Evolutionary conservation across 345 rosid species (phyloP).

Genomic region (Citropsis articulata): DNA sequence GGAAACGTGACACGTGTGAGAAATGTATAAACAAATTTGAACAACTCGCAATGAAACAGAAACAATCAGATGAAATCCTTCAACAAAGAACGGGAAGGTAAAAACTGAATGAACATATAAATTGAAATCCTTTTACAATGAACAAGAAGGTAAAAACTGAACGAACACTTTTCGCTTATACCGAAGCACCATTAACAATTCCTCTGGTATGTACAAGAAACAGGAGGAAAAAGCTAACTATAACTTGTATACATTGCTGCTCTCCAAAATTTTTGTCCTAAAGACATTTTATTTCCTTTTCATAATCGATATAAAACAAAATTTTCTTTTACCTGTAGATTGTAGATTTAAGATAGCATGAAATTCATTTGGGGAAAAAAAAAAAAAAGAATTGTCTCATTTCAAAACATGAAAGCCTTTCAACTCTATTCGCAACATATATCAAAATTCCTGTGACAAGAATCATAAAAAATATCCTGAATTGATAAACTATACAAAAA

Average conservation of each 20-base stretch:
- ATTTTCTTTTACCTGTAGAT: no score
- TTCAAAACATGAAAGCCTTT: not conserved
- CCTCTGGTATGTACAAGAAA: no score
- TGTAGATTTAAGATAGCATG: not conserved
- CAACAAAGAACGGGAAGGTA: no score
- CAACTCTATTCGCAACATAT: constrained; percentile 6
- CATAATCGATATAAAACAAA: not conserved
- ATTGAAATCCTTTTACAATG: no score
- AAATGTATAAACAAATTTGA: no score
- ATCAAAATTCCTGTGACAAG: constrained; percentile 23
- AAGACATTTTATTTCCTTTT: not conserved
- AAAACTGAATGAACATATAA: no score
- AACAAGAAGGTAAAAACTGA: no score
- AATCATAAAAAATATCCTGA: not conserved
- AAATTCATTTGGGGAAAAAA: not conserved
- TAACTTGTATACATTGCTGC: not conserved
- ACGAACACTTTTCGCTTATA: no score
- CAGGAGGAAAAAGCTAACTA: not conserved
- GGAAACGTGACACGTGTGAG: no score
- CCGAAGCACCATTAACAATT: no score
- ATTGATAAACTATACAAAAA: not conserved
- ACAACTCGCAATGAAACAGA: no score
- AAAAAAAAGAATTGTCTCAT: not conserved
- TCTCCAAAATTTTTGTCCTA: not conserved
- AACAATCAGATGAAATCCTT: no score